Conservation (phyloP, 2,329 filamentous ascomycete genomes). For the Hymenoscyphus infarciens region DNA sequence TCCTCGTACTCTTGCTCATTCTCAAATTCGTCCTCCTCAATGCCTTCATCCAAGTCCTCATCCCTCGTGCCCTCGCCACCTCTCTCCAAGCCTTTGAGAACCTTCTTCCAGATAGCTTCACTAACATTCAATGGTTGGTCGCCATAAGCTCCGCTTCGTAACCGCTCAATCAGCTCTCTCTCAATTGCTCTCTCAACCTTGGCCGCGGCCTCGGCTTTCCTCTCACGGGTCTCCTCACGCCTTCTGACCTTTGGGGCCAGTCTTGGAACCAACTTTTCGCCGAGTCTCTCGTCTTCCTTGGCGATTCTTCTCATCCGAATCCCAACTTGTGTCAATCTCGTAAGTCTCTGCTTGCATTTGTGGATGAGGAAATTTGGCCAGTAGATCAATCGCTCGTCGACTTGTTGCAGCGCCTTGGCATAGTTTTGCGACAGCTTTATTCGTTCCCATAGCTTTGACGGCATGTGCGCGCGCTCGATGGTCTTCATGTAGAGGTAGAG, state of each 20-base stretch:
- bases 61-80: conserved; percentile 79
- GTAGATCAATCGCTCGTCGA: conserved; percentile 84
- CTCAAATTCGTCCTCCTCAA: conserved; percentile 60
- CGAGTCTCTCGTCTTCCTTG: conserved; percentile 83
- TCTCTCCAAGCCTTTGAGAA: conserved; percentile 83
- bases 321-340: conserved; percentile 84
- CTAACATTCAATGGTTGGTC: conserved; percentile 94
- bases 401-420: conserved; percentile 78
- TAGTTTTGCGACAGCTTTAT: conserved; percentile 91
- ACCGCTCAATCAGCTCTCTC: conserved; percentile 84
- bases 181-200: conserved; percentile 97
- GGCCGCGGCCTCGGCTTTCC: conserved; percentile 75
- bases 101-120: conserved; percentile 95
- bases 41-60: conserved; percentile 83
- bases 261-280: conserved; percentile 83
- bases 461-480: conserved; percentile 81
- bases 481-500: conserved; percentile 98
- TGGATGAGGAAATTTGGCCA: conserved; percentile 92
- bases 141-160: conserved; percentile 90
- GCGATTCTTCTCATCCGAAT: conserved; percentile 77
- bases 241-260: conserved; percentile 84
- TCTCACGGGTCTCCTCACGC: conserved; percentile 70
- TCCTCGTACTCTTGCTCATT: conserved; percentile 42
- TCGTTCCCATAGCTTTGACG: conserved; percentile 89
- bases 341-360: conserved; percentile 95